Base-by-base conservation (phyloP, 352 stramenopile species). In the Phytopythium mirpurense region DNA sequence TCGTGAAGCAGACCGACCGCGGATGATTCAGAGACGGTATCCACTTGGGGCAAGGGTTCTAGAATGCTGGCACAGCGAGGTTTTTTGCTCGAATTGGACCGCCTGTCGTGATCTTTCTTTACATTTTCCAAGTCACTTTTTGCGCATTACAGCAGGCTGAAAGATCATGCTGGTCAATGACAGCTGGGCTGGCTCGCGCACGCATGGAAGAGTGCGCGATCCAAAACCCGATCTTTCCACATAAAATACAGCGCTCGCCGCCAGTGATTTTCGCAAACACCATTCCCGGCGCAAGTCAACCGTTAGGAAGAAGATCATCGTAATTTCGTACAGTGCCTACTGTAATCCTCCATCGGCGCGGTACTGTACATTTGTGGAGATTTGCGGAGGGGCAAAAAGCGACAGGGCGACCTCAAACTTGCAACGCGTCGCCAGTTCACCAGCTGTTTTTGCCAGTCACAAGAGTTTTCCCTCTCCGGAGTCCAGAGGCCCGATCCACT, bases 381-480 rank as follows among this genome's bases (percentile, higher is more conserved):
- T n/a, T n/a, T n/a, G n/a, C n/a, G n/a, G n/a, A n/a, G n/a, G n/a
- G n/a, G n/a, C n/a, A 31, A 31, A 31, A 29, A 45, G 40, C 40
- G 40, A 45, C 40, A 45, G 40, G 40, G 19, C 12, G 2, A 44
- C n/a, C 38, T 44, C n/a, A n/a, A 45, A 31, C 23, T 19, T 45
- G 40, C 40, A 47, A 47, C 38, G 14, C n/a, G 2, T 12, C 3
- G 38, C 38, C 38, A 44, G 38, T 44, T 44, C 40, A 45, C 24
- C 44, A 14, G 21, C 31, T 37, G 18, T 16, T 37, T 29, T 23
- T 52, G 18, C 46, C 9, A 26, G 21, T 37, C 46, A 52, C 46
- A 42, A 52, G 46, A 52, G 46, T 42, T 52, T 52, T 52, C 45
- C 45, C 45, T n/a, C n/a, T n/a, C n/a, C n/a, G n/a, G n/a, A n/a